These are phyloP conservation scores for Acacia acuminata DNA, from an alignment of 306 rosid species.

Conservation along the genomic window DNA sequence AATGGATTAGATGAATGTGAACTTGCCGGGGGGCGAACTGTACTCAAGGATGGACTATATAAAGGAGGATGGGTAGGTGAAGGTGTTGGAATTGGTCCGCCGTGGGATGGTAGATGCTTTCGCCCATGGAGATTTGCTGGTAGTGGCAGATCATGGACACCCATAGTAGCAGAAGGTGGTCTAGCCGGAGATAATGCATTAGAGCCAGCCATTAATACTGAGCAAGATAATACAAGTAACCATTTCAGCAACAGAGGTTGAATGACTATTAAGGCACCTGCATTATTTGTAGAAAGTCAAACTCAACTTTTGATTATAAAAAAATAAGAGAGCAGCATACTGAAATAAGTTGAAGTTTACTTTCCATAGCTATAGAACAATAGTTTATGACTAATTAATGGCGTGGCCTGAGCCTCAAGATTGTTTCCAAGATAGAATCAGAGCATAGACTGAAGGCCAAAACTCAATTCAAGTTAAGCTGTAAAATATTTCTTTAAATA, in stretches of 20 bases:
- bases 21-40: constrained; percentile 54
- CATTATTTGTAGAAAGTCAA: constrained; percentile 33
- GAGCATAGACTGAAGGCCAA: neutral
- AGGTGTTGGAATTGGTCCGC: constrained; percentile 34
- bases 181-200: constrained; percentile 33
- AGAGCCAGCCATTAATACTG: constrained; percentile 44
- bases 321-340: neutral
- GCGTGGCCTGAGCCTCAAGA: constrained; percentile 8
- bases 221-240: constrained; percentile 50
- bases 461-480: constrained; percentile 7
- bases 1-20: constrained; percentile 60
- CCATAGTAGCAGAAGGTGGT: constrained; percentile 38
- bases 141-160: constrained; percentile 45
- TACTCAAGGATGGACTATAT: constrained; percentile 45
- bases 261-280: constrained; percentile 52
- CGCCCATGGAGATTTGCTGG: constrained; percentile 42
- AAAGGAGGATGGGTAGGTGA: constrained; percentile 58
- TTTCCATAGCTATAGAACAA: neutral
- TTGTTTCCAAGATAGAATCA: constrained; percentile 12
- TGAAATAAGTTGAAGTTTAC: neutral
- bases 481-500: neutral
- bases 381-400: neutral
- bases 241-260: constrained; percentile 45
- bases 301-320: constrained; percentile 15
- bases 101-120: constrained; percentile 43